Conservation (phyloP, 345 rosid genomes). For the Salix koriyanagi region DNA sequence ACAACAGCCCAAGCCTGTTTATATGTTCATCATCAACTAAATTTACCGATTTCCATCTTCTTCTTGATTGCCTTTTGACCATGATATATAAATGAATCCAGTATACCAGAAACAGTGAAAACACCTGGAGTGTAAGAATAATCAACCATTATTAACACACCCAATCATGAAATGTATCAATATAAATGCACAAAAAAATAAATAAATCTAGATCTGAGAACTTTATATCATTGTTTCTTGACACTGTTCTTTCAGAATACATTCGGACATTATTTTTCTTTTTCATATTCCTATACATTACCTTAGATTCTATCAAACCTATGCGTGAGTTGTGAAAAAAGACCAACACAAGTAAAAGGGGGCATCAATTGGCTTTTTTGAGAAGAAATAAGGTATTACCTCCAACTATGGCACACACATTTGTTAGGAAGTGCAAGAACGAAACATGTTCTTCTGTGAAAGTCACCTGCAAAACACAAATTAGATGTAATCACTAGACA, state of each 20-base stretch:
- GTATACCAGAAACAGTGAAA: constrained; percentile 84
- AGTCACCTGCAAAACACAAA: constrained; percentile 59
- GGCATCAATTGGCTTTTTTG: not conserved
- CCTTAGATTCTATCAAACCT: not conserved
- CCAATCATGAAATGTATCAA: not conserved
- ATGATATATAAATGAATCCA: constrained; percentile 83
- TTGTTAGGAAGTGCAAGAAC: constrained; percentile 92
- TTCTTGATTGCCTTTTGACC: constrained; percentile 94
- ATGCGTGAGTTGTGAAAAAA: not conserved
- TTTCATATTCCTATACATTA: not conserved
- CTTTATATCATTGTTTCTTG: not conserved
- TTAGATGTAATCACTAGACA: not conserved
- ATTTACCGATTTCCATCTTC: constrained; percentile 93
- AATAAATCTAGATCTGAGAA: not conserved
- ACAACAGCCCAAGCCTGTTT: not conserved
- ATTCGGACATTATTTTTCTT: too few relatives aligned
- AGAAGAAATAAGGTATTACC: constrained; percentile 34
- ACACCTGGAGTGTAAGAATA: constrained; percentile 51
- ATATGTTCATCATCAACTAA: constrained; percentile 39
- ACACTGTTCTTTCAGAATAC: not conserved
- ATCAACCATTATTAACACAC: constrained; percentile 2
- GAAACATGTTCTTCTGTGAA: constrained; percentile 71
- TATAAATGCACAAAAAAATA: not conserved
- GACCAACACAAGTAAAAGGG: not conserved
- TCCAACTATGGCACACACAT: constrained; percentile 93